phyloP scores from a whole-genome alignment of 768 basidiomycete species.

The Russula ochroleuca region DNA sequence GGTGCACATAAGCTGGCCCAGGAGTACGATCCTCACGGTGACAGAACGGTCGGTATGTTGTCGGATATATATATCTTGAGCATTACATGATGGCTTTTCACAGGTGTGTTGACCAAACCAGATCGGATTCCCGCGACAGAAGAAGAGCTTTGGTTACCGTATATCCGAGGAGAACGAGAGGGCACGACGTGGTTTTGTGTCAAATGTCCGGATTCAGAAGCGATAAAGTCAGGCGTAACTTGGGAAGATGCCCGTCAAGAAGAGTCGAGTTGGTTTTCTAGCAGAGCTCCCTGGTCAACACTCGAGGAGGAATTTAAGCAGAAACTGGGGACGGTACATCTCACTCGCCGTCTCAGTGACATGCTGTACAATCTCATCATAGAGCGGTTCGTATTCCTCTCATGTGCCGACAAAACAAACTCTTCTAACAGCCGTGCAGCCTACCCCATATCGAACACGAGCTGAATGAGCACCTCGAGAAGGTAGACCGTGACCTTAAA shows the following conservation, averaged over 20 bases:
- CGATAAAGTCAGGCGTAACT: constrained; percentile 48
- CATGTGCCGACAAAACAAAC: background rate
- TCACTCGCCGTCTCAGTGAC: constrained; percentile 54
- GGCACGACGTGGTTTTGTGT: constrained; percentile 54
- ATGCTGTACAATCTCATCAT: constrained; percentile 61
- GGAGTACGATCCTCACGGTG: constrained; percentile 54
- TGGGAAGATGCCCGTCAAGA: constrained; percentile 56
- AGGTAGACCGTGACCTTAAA: constrained; percentile 36
- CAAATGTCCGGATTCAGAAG: constrained; percentile 44
- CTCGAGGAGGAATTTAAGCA: constrained; percentile 48
- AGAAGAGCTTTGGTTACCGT: constrained; percentile 51
- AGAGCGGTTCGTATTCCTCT: constrained; percentile 43
- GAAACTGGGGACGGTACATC: constrained; percentile 52
- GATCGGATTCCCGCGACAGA: constrained; percentile 38
- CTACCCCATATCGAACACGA: constrained; percentile 61
- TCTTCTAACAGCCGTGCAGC: constrained; percentile 35
- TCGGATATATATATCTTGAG: background rate
- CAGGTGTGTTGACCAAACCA: constrained; percentile 24
- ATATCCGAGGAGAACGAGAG: constrained; percentile 50
- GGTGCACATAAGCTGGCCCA: constrained; percentile 66
- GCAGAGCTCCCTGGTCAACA: constrained; percentile 49
- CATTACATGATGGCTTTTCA: background rate
- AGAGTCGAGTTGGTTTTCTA: constrained; percentile 56
- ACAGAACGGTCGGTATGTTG: constrained; percentile 62
- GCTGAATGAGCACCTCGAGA: constrained; percentile 43